These are phyloP conservation scores for Solanum chmielewskii DNA, from an alignment of 257 asterid species.

Conservation along the genomic window DNA sequence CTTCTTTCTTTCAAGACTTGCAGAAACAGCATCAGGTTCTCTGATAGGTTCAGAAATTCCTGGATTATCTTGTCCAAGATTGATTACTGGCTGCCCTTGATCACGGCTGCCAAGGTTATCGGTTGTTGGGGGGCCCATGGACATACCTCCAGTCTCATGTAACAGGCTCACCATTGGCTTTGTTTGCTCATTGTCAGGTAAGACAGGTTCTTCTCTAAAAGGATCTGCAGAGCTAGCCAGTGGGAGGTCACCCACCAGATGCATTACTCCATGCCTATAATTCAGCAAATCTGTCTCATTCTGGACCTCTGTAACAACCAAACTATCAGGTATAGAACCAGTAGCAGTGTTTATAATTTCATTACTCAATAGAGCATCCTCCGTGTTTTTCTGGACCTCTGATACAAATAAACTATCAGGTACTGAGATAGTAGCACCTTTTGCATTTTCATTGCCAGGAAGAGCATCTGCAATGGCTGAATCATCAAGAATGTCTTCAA, in stretches of 20 bases:
- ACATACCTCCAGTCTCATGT: slow-evolving; percentile 6
- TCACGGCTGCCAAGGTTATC: background rate
- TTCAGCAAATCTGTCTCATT: slow-evolving; percentile 12
- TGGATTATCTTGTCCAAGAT: slow-evolving; percentile 15
- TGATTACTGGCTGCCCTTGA: slow-evolving; percentile 14
- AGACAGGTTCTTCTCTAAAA: background rate
- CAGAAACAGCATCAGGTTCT: slow-evolving; percentile 49
- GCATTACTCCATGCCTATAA: slow-evolving; percentile 13
- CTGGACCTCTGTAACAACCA: slow-evolving; percentile 14
- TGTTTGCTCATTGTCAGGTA: slow-evolving; percentile 1
- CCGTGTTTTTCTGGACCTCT: slow-evolving; percentile 25
- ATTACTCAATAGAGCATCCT: slow-evolving; percentile 15
- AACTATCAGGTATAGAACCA: slow-evolving; percentile 16
- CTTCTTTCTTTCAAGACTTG: slow-evolving; percentile 53
- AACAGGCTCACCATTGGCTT: slow-evolving; percentile 3
- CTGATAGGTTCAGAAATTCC: slow-evolving; percentile 24
- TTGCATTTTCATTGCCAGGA: background rate
- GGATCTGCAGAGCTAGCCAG: background rate
- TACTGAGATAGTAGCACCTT: background rate
- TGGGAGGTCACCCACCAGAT: slow-evolving; percentile 11
- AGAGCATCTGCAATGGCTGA: slow-evolving; percentile 19
- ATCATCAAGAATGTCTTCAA: slow-evolving; percentile 25
- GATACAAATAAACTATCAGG: slow-evolving; percentile 18
- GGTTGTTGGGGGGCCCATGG: background rate
- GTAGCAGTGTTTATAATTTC: slow-evolving; percentile 2